Percentiles rank a stretch among this genome's conserved stretches.
These are phyloP conservation scores for Sphagnum contortum DNA, from an alignment of 225 moss, liverwort and hornwort genomes.

Conservation along the genomic window DNA sequence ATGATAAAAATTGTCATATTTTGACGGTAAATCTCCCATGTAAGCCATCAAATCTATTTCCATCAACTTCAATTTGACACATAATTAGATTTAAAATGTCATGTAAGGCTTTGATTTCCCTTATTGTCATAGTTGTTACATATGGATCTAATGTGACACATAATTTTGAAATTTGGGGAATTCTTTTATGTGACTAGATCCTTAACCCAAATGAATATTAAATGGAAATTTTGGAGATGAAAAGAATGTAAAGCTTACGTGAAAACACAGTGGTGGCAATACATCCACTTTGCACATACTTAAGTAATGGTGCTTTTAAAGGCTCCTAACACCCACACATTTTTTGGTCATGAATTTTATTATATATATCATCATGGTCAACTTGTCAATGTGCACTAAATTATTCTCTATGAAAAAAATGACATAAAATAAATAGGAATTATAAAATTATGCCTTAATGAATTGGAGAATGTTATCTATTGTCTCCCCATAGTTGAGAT, in stretches of 20 bases:
- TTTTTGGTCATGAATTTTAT: neutral
- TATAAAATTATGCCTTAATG: neutral
- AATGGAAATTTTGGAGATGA: neutral
- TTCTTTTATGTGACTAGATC: no score
- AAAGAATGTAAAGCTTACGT: slow-evolving; percentile 8
- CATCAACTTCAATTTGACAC: neutral
- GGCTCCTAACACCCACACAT: slow-evolving; percentile 1
- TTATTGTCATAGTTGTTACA: no score
- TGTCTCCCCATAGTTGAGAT: neutral
- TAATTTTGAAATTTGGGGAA: no score
- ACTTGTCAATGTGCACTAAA: neutral
- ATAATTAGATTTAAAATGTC: neutral
- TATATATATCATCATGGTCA: neutral
- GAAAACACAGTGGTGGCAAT: slow-evolving; percentile 5
- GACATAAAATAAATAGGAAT: no score
- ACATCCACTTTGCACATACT: neutral
- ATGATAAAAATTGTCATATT: neutral
- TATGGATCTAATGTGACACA: no score
- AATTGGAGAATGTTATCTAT: neutral
- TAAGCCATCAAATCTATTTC: neutral
- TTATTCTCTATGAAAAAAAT: neutral
- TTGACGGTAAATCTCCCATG: slow-evolving; percentile 1
- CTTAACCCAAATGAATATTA: no score
- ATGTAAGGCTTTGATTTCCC: neutral
- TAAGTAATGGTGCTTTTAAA: neutral